These are phyloP conservation scores for Trametes villosa DNA, from an alignment of 768 basidiomycete genomes.

Conservation along the genomic window DNA sequence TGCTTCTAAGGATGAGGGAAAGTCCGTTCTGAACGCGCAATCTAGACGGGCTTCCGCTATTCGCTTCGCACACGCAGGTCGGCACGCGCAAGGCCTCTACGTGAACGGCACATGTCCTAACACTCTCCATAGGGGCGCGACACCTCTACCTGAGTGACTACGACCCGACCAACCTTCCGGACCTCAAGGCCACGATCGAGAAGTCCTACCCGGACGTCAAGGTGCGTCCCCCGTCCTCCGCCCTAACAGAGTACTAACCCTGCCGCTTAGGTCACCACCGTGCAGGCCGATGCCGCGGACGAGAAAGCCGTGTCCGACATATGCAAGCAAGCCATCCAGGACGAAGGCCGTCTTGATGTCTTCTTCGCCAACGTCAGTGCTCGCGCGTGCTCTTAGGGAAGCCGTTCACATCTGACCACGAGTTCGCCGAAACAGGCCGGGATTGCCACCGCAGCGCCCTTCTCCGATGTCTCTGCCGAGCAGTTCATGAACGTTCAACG, in stretches of 20 bases:
- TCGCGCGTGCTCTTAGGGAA: neutral
- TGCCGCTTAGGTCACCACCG: slow-evolving; percentile 62
- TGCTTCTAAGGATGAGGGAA: too few species aligned
- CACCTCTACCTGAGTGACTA: slow-evolving; percentile 82
- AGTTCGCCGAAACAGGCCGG: slow-evolving; percentile 58
- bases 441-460: slow-evolving; percentile 45
- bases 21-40: too few species aligned
- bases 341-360: slow-evolving; percentile 87
- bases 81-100: slow-evolving; percentile 7
- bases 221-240: slow-evolving; percentile 44
- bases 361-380: slow-evolving; percentile 90
- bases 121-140: slow-evolving; percentile 57
- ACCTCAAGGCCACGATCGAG: slow-evolving; percentile 71
- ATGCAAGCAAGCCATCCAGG: slow-evolving; percentile 72
- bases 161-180: slow-evolving; percentile 65
- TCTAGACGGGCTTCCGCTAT: slow-evolving; percentile 71
- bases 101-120: neutral
- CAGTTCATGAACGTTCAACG: slow-evolving; percentile 77
- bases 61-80: slow-evolving; percentile 82
- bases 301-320: slow-evolving; percentile 67
- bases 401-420: too few species aligned
- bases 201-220: slow-evolving; percentile 76
- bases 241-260: neutral
- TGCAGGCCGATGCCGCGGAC: slow-evolving; percentile 85
- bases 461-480: slow-evolving; percentile 63